Base-by-base conservation (phyloP, 2,329 filamentous ascomycete genomes). In the Coniosporium tulheliwenetii region DNA sequence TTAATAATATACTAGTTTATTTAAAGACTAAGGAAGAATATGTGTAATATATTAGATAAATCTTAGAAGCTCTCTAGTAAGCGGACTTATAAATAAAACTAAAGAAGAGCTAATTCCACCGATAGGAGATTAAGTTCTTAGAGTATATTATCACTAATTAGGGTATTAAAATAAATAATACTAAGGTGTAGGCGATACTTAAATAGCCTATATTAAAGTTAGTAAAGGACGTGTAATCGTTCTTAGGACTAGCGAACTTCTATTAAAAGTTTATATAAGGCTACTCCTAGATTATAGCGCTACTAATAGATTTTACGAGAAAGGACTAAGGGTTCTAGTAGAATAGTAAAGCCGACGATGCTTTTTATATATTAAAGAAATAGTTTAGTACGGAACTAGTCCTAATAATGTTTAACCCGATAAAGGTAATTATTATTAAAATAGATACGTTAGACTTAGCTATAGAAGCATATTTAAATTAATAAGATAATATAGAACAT, bases 1-100 rank as follows among this genome's bases (percentile, higher is more conserved):
- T 37, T 3, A 16, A 37, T 14, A 9, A 37, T 9, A 37, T 37
- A 12, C 36, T 37, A 13, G 16, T 37, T 5, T 37, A 37, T 19
- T 13, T n/a, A 12, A 37, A 37, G n/a, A 13, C 36, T 12, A 12
- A 13, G 16, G 36, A 12, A 16, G 36, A 37, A 4, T 42, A 51
- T 14, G 35, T 41, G 7, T 31, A 41, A 2, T 40, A 51, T 33
- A 38, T 45, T 29, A 38, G 42, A 5, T 58, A 57, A 37, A 10
- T 37, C 12, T 16, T 37, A 13, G 13, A 10, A 10, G 36, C 36
- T 2, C 36, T 37, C 5, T 10, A 14, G 36, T 5, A 14, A 2
- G 10, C 36, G 10, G 10, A 16, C 36, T 26, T 51, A 35, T 44
- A 43, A 34, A 15, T 33, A 9, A 43, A 46, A 26, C 29, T 35